Conservation (phyloP, 2,329 filamentous ascomycete species). For the Claviceps fusiformis region DNA sequence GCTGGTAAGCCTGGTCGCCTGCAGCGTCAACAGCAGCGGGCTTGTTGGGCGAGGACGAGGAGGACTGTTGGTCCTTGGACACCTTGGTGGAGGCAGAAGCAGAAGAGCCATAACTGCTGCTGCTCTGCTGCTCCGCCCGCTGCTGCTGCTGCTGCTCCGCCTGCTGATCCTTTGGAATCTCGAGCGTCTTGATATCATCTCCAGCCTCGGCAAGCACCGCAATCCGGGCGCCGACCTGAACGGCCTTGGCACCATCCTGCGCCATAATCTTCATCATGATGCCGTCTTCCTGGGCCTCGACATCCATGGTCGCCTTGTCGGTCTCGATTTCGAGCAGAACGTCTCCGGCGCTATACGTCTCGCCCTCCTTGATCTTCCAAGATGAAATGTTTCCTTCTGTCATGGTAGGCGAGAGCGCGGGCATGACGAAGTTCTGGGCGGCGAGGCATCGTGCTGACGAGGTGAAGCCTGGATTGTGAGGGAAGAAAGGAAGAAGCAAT, state of each 20-base stretch:
- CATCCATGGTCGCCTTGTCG: conserved; percentile 90
- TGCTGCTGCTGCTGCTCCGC: conserved; percentile 7
- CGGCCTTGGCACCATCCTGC: conserved; percentile 58
- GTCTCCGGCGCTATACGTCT: conserved; percentile 68
- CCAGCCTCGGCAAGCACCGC: conserved; percentile 70
- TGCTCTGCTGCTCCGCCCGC: conserved; percentile 17
- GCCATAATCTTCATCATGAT: conserved; percentile 71
- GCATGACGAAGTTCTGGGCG: conserved; percentile 83
- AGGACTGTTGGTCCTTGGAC: conserved; percentile 6
- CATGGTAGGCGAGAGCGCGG: conserved; percentile 83
- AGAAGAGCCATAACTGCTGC: neutral
- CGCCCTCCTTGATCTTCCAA: conserved; percentile 82
- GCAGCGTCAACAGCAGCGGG: conserved; percentile 20
- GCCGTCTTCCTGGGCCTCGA: conserved; percentile 84
- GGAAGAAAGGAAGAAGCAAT: neutral
- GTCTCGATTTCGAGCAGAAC: conserved; percentile 87
- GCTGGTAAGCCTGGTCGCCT: conserved; percentile 41
- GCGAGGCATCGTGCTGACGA: conserved; percentile 50
- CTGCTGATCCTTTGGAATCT: conserved; percentile 59
- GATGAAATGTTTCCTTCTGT: conserved; percentile 78
- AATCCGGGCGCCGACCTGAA: conserved; percentile 70
- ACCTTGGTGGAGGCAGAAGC: conserved; percentile 6
- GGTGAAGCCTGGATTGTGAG: conserved; percentile 40
- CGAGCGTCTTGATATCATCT: conserved; percentile 61
- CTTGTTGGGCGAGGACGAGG: conserved; percentile 36